These are phyloP conservation scores for Monotropa hypopitys DNA, from an alignment of 179 eudicot genomes.

Conservation along the genomic window DNA sequence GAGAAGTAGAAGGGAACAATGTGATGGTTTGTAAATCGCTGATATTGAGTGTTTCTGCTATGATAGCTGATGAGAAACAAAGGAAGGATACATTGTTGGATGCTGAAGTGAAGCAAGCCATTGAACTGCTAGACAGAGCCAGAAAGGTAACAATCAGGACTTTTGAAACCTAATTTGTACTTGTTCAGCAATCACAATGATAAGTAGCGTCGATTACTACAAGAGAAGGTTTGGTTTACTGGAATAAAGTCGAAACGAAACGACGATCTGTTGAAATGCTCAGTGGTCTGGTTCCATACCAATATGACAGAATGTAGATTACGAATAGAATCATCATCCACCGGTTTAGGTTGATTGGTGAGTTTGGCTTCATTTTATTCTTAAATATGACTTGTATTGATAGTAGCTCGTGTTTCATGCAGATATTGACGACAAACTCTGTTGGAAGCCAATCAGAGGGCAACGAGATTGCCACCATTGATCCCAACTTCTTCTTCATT, in stretches of 20 bases:
- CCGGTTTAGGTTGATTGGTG: not conserved
- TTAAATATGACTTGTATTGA: not conserved
- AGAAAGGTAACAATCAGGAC: slow-evolving; percentile 47
- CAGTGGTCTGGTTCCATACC: not conserved
- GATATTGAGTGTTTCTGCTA: slow-evolving; percentile 51
- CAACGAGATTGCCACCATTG: slow-evolving; percentile 27
- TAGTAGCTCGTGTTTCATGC: slow-evolving; percentile 15
- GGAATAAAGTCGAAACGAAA: not conserved
- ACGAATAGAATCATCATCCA: not conserved
- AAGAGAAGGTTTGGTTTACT: not conserved
- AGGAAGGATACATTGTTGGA: slow-evolving; percentile 40
- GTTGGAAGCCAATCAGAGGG: slow-evolving; percentile 21
- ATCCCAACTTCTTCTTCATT: slow-evolving; percentile 40
- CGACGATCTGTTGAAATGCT: not conserved
- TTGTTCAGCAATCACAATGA: not conserved
- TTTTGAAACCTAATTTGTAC: not conserved
- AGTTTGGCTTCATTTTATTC: not conserved
- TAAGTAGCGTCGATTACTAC: not conserved
- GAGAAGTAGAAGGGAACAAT: slow-evolving; percentile 44
- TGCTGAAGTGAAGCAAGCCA: slow-evolving; percentile 47
- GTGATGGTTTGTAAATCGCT: slow-evolving; percentile 67
- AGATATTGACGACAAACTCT: slow-evolving; percentile 44
- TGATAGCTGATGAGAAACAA: slow-evolving; percentile 61
- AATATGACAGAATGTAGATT: not conserved
- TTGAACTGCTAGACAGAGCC: slow-evolving; percentile 64